Evolutionary conservation across 495 filamentous ascomycete species (phyloP).

Genomic region (Jackrogersella minutella): DNA sequence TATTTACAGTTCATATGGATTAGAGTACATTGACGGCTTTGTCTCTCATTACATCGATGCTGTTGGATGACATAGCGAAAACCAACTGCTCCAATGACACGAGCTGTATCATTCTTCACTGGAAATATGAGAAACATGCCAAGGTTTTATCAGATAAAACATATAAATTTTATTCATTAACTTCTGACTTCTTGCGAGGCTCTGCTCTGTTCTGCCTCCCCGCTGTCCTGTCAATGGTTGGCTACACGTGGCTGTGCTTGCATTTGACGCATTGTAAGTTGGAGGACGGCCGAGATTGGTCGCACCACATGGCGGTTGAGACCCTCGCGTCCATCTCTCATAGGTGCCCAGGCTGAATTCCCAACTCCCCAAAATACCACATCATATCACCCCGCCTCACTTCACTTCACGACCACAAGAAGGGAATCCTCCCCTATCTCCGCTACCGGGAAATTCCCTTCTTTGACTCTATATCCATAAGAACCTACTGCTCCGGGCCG

Average conservation of each 20-base stretch:
- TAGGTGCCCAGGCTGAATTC: conserved; percentile 35
- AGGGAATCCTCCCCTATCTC: background rate
- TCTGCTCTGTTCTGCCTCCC: conserved; percentile 1
- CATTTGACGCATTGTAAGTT: conserved; percentile 19
- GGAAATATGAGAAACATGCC: background rate
- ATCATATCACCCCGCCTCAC: conserved; percentile 29
- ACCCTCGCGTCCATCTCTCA: conserved; percentile 27
- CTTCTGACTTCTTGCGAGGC: conserved; percentile 5
- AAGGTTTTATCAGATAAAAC: background rate
- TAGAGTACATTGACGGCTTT: background rate
- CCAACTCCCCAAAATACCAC: conserved; percentile 31
- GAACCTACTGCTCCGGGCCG: background rate
- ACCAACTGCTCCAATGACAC: background rate
- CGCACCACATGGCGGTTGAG: conserved; percentile 19
- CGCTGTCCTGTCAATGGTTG: conserved; percentile 21
- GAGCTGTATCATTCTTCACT: background rate
- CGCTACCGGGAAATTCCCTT: background rate
- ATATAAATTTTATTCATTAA: background rate
- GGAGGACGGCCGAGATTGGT: conserved; percentile 29
- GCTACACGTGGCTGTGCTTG: conserved; percentile 38
- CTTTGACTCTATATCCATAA: conserved; percentile 3
- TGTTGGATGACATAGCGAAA: background rate
- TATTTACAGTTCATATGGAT: too few species aligned
- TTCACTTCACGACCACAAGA: conserved; percentile 14
- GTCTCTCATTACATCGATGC: background rate